These are phyloP conservation scores for Scenedesmus sp. DNA, from an alignment of 163 green algal genomes.

Conservation along the genomic window DNA sequence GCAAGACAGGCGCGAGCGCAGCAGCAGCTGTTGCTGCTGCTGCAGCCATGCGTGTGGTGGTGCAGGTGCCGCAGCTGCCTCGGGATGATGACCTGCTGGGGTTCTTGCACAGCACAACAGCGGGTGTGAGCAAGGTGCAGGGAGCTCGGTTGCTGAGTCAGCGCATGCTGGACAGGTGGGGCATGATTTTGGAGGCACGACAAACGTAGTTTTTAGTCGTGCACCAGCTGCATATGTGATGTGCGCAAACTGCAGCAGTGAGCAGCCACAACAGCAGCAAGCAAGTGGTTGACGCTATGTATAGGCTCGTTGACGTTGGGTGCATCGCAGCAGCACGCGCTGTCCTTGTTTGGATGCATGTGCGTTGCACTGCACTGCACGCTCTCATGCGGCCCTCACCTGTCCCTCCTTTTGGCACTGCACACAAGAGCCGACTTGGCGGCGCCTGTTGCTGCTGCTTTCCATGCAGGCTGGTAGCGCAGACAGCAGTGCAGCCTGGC, in stretches of 20 bases:
- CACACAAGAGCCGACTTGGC: background rate
- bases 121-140: conserved; percentile 33
- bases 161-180: conserved; percentile 45
- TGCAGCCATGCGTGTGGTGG: conserved; percentile 34
- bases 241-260: too few relatives aligned
- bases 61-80: conserved; percentile 24
- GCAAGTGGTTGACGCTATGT: too few relatives aligned
- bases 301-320: too few relatives aligned
- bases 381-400: too few relatives aligned
- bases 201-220: too few relatives aligned
- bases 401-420: too few relatives aligned
- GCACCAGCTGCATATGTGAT: too few relatives aligned
- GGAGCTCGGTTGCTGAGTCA: conserved; percentile 33
- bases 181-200: too few relatives aligned
- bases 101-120: conserved; percentile 40
- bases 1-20: background rate
- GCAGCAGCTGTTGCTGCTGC: background rate
- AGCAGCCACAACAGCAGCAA: background rate
- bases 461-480: conserved; percentile 42
- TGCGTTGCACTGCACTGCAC: background rate
- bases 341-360: background rate
- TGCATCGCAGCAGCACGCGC: too few relatives aligned
- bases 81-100: conserved; percentile 23
- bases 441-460: background rate
- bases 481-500: conserved; percentile 52